These are phyloP conservation scores for Puccinia coronata DNA, from an alignment of 1,284 basidiomycete species.

Conservation along the genomic window DNA sequence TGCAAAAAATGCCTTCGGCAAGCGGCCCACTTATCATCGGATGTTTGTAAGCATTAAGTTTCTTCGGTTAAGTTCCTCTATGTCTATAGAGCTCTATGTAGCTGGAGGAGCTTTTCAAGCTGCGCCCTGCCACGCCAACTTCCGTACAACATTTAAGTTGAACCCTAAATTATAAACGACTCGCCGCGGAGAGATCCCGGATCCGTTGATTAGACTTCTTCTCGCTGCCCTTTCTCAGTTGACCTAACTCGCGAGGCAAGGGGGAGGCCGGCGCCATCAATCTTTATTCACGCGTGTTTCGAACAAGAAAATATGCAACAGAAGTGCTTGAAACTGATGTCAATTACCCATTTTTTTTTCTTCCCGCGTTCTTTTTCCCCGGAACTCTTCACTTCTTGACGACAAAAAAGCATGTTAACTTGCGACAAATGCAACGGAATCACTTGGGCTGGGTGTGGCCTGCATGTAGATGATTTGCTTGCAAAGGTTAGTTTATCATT, in stretches of 20 bases:
- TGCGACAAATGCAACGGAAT: not conserved
- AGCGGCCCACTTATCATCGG: conserved; percentile 4
- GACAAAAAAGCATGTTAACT: not conserved
- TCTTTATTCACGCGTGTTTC: not conserved
- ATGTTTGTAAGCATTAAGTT: conserved; percentile 14
- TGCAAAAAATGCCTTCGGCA: conserved; percentile 6
- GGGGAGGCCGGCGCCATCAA: not conserved
- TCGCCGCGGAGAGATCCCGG: not conserved
- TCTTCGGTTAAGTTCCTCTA: not conserved
- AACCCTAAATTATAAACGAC: not conserved
- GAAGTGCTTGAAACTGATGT: conserved; percentile 1
- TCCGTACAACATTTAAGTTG: not conserved
- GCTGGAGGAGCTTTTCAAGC: conserved; percentile 2
- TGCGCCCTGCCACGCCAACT: not conserved
- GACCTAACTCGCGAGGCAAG: not conserved
- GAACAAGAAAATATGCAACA: not conserved
- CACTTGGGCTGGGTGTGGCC: conserved; percentile 28
- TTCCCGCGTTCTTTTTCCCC: too few relatives aligned
- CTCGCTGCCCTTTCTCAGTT: not conserved
- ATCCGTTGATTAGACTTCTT: not conserved
- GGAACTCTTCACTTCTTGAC: not conserved
- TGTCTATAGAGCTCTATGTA: not conserved
- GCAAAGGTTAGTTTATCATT: not conserved
- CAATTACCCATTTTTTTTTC: not conserved
- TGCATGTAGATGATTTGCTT: conserved; percentile 12